Conservation (phyloP, 2,329 filamentous ascomycete genomes). For the Aspergillus oerlinghausenensis region DNA sequence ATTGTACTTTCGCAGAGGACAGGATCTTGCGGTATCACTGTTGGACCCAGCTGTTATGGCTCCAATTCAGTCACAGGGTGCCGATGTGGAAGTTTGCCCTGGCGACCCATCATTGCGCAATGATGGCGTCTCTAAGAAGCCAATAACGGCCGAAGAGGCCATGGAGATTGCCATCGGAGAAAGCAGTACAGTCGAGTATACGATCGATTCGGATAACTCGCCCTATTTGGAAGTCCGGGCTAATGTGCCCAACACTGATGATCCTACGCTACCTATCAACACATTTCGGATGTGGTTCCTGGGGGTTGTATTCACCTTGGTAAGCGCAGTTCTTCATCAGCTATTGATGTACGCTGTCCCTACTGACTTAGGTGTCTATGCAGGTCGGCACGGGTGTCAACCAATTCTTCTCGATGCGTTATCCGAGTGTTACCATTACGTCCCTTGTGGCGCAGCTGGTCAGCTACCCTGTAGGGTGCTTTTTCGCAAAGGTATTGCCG, state of each 20-base stretch:
- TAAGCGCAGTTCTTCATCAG: slow-evolving; percentile 11
- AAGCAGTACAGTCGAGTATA: slow-evolving; percentile 13
- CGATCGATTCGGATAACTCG: slow-evolving; percentile 23
- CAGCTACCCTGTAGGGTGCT: slow-evolving; percentile 39
- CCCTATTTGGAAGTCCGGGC: slow-evolving; percentile 26
- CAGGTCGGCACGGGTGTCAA: slow-evolving; percentile 40
- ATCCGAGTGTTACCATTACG: slow-evolving; percentile 43
- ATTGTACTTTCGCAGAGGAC: background rate
- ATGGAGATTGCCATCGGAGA: slow-evolving; percentile 19
- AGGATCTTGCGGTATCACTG: background rate
- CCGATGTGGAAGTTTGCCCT: slow-evolving; percentile 10
- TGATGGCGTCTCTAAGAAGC: slow-evolving; percentile 10
- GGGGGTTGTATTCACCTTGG: slow-evolving; percentile 42
- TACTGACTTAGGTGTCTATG: background rate
- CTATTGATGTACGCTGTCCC: background rate
- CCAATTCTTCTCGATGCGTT: slow-evolving; percentile 45
- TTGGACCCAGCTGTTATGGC: background rate
- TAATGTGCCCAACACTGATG: slow-evolving; percentile 24
- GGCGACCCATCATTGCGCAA: slow-evolving; percentile 1
- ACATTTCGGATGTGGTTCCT: slow-evolving; percentile 40
- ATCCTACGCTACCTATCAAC: slow-evolving; percentile 24
- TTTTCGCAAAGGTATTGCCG: slow-evolving; percentile 37
- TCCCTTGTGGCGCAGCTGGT: slow-evolving; percentile 44
- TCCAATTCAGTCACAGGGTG: slow-evolving; percentile 1
- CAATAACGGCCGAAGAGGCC: slow-evolving; percentile 12